Evolutionary conservation across 441 rosid species (phyloP).

Genomic region (Jatropha podagrica): DNA sequence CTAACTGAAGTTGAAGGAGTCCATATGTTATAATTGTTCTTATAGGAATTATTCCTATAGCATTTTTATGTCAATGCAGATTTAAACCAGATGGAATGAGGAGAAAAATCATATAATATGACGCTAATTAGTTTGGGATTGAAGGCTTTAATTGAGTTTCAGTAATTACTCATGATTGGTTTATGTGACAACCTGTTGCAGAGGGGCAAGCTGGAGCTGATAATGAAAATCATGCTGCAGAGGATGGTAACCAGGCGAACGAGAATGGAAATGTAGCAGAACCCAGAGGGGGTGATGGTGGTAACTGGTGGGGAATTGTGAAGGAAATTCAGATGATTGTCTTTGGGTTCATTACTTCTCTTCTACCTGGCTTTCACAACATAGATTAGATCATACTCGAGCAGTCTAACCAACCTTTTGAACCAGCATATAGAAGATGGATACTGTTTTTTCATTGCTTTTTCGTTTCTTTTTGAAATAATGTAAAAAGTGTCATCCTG

Average conservation of each 20-base stretch:
- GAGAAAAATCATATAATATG: background rate
- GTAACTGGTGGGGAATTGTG: conserved; percentile 92
- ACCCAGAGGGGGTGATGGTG: conserved; percentile 44
- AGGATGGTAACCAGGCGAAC: conserved; percentile 44
- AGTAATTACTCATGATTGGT: background rate
- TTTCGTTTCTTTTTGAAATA: conserved; percentile 15
- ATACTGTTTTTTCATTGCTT: background rate
- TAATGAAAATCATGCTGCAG: conserved; percentile 56
- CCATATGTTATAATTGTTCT: background rate
- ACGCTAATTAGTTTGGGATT: background rate
- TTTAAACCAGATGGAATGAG: background rate
- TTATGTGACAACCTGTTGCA: conserved; percentile 21
- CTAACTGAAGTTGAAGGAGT: background rate
- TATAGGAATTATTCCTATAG: background rate
- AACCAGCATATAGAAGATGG: conserved; percentile 12
- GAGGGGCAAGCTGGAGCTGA: conserved; percentile 64
- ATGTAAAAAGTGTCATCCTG: background rate
- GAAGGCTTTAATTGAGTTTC: background rate
- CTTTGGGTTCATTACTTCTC: conserved; percentile 93
- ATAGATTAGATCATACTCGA: conserved; percentile 51
- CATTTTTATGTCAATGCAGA: background rate
- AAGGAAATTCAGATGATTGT: conserved; percentile 97
- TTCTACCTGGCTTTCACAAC: conserved; percentile 95
- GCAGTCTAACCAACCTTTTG: conserved; percentile 14
- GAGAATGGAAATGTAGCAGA: conserved; percentile 57